phyloP scores from a whole-genome alignment of 306 rosid genomes.

The Vigna reflexopilosa region DNA sequence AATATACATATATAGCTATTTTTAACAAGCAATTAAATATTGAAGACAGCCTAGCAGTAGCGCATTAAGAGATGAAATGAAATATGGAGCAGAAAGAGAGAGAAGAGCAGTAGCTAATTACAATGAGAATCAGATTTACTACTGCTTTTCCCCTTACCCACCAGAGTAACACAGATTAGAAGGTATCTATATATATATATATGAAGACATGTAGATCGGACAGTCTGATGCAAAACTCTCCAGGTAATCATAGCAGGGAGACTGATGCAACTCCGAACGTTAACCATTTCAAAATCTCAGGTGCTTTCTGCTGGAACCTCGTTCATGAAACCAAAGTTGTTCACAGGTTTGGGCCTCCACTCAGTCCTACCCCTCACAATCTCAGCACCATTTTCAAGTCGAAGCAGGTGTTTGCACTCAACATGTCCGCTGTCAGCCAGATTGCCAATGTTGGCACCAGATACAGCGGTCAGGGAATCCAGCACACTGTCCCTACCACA shows the following conservation, averaged over 20 bases:
- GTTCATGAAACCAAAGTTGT: conserved; percentile 56
- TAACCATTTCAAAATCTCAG: conserved; percentile 44
- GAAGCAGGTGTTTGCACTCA: conserved; percentile 96
- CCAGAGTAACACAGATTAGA: conserved; percentile 51
- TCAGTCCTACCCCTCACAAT: conserved; percentile 90
- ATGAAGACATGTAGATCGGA: conserved; percentile 51
- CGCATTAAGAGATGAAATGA: conserved; percentile 45
- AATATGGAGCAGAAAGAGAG: conserved; percentile 41
- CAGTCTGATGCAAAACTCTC: conserved; percentile 63
- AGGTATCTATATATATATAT: neutral
- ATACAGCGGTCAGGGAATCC: conserved; percentile 76
- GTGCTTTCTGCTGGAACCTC: conserved; percentile 67
- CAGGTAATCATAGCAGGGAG: conserved; percentile 43
- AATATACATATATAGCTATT: conserved; percentile 56
- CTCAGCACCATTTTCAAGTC: conserved; percentile 84
- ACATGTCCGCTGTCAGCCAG: conserved; percentile 60
- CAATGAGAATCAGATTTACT: conserved; percentile 62
- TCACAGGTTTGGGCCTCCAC: conserved; percentile 83
- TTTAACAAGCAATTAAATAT: conserved; percentile 51
- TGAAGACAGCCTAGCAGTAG: conserved; percentile 54
- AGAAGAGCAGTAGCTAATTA: conserved; percentile 61
- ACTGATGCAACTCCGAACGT: conserved; percentile 47
- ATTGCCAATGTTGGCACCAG: conserved; percentile 60
- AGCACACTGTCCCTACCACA: conserved; percentile 97
- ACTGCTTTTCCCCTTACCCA: conserved; percentile 48